Percentiles rank a stretch among this genome's conserved stretches.
Evolutionary conservation across 2,329 filamentous ascomycete genomes (phyloP).

Genomic region (Helotiales sp.): DNA sequence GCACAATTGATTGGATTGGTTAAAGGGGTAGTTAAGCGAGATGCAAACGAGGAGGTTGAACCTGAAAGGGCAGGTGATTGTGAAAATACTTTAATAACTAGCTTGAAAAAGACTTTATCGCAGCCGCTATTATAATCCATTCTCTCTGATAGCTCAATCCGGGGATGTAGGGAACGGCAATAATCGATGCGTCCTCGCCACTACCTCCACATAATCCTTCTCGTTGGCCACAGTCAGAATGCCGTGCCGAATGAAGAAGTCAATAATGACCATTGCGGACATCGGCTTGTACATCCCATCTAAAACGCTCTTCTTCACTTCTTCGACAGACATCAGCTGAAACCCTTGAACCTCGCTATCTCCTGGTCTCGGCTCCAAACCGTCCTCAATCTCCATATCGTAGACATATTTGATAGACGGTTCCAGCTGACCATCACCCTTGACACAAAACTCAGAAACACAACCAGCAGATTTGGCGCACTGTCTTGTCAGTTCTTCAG

Average conservation of each 20-base stretch:
- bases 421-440: constrained; percentile 78
- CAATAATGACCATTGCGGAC: constrained; percentile 75
- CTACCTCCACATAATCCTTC: constrained; percentile 74
- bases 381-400: constrained; percentile 71
- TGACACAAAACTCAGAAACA: constrained; percentile 82
- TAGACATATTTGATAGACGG: constrained; percentile 93
- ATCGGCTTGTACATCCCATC: constrained; percentile 83
- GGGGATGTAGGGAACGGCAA: constrained; percentile 73
- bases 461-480: constrained; percentile 68
- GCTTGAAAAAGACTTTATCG: too few species aligned
- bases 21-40: background rate
- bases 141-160: background rate
- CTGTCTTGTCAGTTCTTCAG: constrained; percentile 68
- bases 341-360: constrained; percentile 84
- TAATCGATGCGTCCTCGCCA: constrained; percentile 73
- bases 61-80: background rate
- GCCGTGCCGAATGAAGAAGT: constrained; percentile 82
- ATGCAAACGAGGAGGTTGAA: background rate
- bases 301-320: constrained; percentile 65
- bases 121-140: too few species aligned
- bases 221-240: constrained; percentile 75
- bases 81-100: too few species aligned
- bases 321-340: constrained; percentile 63
- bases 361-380: constrained; percentile 66
- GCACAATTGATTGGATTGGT: background rate